Conservation (phyloP, 371 early-diverging fungal species). For the Phascolomyces articulosus region DNA sequence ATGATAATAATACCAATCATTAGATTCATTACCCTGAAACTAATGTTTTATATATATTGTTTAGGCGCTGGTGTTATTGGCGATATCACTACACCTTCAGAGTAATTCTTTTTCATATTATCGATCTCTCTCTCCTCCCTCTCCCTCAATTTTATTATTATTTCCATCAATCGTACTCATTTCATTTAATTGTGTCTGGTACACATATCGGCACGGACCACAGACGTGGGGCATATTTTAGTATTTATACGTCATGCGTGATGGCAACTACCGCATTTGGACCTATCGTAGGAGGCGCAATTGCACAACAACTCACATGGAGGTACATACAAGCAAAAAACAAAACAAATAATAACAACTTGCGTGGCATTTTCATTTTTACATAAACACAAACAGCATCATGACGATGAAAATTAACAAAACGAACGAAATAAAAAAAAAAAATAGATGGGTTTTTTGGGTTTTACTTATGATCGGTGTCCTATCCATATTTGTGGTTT, state of each 20-base stretch:
- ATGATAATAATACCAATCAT: too few relatives aligned
- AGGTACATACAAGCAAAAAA: background rate
- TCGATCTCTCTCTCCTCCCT: too few relatives aligned
- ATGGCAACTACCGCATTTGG: conserved; percentile 46
- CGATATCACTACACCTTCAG: conserved; percentile 57
- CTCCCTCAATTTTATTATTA: too few relatives aligned
- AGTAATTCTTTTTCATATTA: conserved; percentile 27
- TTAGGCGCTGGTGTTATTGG: conserved; percentile 36
- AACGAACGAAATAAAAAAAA: background rate
- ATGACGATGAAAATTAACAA: background rate
- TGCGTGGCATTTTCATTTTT: too few relatives aligned
- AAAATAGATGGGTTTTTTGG: conserved; percentile 55
- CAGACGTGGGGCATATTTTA: conserved; percentile 55
- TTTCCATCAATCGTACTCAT: too few relatives aligned
- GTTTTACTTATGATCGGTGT: conserved; percentile 51
- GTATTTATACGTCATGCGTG: conserved; percentile 49
- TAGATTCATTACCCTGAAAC: too few relatives aligned
- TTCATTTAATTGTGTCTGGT: too few relatives aligned
- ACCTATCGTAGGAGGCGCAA: conserved; percentile 43
- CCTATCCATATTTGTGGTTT: conserved; percentile 37
- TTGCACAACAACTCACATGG: conserved; percentile 13
- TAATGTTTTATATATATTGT: background rate
- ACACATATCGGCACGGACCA: too few relatives aligned
- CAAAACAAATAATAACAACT: background rate
- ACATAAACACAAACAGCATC: background rate